These are phyloP conservation scores for Botrytis pseudocinerea DNA, from an alignment of 2,329 filamentous ascomycete genomes.

Conservation along the genomic window DNA sequence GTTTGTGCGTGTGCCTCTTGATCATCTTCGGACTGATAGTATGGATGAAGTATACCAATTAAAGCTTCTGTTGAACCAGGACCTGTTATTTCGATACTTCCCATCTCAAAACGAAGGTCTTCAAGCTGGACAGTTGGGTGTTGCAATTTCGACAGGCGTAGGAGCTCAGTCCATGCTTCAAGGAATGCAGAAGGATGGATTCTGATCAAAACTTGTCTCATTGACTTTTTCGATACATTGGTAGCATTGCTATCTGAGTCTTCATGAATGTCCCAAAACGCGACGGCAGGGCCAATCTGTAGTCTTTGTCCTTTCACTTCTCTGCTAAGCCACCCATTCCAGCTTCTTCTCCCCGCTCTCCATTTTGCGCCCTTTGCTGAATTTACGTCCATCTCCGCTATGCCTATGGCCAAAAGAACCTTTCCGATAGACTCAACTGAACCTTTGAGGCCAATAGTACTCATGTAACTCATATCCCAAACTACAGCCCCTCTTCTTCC, in stretches of 20 bases:
- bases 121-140: slow-evolving; percentile 62
- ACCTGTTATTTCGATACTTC: slow-evolving; percentile 68
- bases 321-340: slow-evolving; percentile 59
- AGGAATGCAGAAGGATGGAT: slow-evolving; percentile 80
- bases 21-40: slow-evolving; percentile 41
- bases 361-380: slow-evolving; percentile 67
- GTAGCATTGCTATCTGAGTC: slow-evolving; percentile 29
- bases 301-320: slow-evolving; percentile 54
- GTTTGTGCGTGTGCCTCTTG: slow-evolving; percentile 48
- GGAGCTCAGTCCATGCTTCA: slow-evolving; percentile 62
- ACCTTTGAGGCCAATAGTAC: slow-evolving; percentile 78
- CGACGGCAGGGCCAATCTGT: slow-evolving; percentile 69
- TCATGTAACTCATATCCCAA: slow-evolving; percentile 95
- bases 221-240: slow-evolving; percentile 43
- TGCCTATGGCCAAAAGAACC: slow-evolving; percentile 65
- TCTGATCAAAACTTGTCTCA: slow-evolving; percentile 62
- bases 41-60: slow-evolving; percentile 63
- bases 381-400: slow-evolving; percentile 62
- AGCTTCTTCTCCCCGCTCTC: slow-evolving; percentile 61
- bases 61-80: slow-evolving; percentile 80
- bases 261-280: slow-evolving; percentile 66
- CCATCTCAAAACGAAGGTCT: slow-evolving; percentile 70
- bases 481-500: slow-evolving; percentile 74
- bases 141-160: slow-evolving; percentile 59
- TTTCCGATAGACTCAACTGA: slow-evolving; percentile 61